Percentiles rank a stretch among this genome's conserved stretches.
Conservation (phyloP, 2,329 filamentous ascomycete genomes). For the Monosporascus sp. region DNA sequence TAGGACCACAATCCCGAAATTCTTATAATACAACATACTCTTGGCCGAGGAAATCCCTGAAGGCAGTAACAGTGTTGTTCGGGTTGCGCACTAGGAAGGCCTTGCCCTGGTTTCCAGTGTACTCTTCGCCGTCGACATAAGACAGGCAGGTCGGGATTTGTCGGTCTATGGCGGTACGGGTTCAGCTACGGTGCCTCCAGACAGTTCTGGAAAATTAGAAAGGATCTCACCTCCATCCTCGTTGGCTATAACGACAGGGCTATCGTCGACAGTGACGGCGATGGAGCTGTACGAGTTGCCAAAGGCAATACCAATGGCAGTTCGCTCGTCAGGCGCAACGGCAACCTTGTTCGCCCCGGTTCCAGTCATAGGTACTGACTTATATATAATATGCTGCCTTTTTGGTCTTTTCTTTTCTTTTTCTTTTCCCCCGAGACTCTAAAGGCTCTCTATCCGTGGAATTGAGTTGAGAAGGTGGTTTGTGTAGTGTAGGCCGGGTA, state of each 20-base stretch:
- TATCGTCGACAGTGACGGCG: constrained; percentile 87
- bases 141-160: constrained; percentile 94
- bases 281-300: constrained; percentile 99
- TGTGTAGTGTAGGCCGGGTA: too few relatives aligned
- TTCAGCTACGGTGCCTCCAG: constrained; percentile 4
- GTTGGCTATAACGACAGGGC: constrained; percentile 96
- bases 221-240: constrained; percentile 78
- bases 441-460: neutral
- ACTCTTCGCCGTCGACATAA: constrained; percentile 94
- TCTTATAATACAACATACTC: constrained; percentile 54
- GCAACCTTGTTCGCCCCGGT: constrained; percentile 37
- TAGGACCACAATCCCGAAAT: neutral
- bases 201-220: neutral
- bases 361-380: constrained; percentile 37
- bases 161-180: constrained; percentile 58
- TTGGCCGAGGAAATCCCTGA: constrained; percentile 92
- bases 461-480: neutral
- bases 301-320: constrained; percentile 92
- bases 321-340: constrained; percentile 51
- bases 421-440: neutral
- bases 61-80: constrained; percentile 89
- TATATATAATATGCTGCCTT: neutral
- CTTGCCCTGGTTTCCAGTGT: constrained; percentile 94
- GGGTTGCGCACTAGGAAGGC: constrained; percentile 87
- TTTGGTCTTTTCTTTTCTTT: neutral